Conservation (phyloP, 2,329 filamentous ascomycete species). For the Penicillium sp. region DNA sequence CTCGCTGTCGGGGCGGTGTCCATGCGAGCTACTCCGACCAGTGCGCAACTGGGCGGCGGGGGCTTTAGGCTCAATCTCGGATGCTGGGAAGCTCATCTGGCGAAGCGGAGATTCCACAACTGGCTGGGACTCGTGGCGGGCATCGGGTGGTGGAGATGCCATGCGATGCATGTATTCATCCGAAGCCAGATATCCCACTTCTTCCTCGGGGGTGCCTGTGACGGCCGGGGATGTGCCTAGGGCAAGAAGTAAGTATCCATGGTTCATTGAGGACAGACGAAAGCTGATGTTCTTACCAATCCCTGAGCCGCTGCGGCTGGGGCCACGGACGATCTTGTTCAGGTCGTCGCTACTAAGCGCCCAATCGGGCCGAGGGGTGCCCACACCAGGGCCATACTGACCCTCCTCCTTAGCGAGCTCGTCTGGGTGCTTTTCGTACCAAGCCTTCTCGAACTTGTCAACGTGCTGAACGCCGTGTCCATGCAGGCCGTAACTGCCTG, state of each 20-base stretch:
- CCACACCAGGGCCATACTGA: conserved; percentile 61
- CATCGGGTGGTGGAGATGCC: conserved; percentile 60
- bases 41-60: conserved; percentile 14
- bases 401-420: conserved; percentile 72
- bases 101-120: conserved; percentile 55
- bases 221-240: conserved; percentile 62
- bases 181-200: conserved; percentile 83
- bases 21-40: conserved; percentile 15
- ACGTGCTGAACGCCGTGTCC: conserved; percentile 76
- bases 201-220: conserved; percentile 79
- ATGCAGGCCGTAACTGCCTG: conserved; percentile 90
- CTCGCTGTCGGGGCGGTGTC: conserved; percentile 25
- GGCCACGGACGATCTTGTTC: conserved; percentile 83
- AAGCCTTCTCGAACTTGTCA: conserved; percentile 85
- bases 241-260: neutral
- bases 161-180: conserved; percentile 82
- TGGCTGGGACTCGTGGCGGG: conserved; percentile 47
- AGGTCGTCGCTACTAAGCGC: conserved; percentile 87
- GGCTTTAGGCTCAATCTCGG: conserved; percentile 46
- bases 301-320: conserved; percentile 54
- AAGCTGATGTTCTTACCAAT: conserved; percentile 50
- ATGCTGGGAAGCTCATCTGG: conserved; percentile 52
- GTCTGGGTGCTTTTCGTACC: conserved; percentile 91
- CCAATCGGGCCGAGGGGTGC: conserved; percentile 68
- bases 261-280: neutral